Percentiles rank a stretch among this genome's conserved stretches.
These are phyloP conservation scores for Jatropha podagrica DNA, from an alignment of 441 rosid genomes.

Conservation along the genomic window DNA sequence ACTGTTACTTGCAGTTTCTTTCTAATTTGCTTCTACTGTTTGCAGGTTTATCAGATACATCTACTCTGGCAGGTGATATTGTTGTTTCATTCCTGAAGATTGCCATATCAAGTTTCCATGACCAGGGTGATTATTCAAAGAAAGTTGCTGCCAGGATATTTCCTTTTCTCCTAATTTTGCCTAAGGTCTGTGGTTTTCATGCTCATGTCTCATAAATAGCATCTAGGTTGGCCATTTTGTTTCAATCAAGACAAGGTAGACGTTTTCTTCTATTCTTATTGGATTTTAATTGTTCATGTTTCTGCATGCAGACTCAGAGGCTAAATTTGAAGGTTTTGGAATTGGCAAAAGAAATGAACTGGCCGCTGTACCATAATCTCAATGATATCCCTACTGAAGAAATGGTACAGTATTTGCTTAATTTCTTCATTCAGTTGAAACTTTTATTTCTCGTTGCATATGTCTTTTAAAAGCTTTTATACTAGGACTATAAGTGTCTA, in stretches of 20 bases:
- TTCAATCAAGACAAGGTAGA: background rate
- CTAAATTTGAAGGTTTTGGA: conserved; percentile 63
- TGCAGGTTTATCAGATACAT: conserved; percentile 60
- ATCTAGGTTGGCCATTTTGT: background rate
- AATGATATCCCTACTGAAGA: conserved; percentile 38
- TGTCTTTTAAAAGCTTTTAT: conserved; percentile 3
- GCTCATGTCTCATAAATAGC: background rate
- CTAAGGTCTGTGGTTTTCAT: conserved; percentile 47
- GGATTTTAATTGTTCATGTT: conserved; percentile 19
- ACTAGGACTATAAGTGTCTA: background rate
- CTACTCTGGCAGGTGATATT: conserved; percentile 56
- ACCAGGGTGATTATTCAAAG: conserved; percentile 42
- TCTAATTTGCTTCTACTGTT: conserved; percentile 22
- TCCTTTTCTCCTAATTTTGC: conserved; percentile 70
- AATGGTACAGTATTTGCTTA: conserved; percentile 39
- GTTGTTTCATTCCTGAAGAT: conserved; percentile 53
- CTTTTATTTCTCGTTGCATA: background rate
- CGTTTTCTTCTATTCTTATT: conserved; percentile 5
- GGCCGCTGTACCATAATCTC: conserved; percentile 68
- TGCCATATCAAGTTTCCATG: conserved; percentile 48
- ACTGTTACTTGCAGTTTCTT: background rate
- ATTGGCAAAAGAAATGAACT: conserved; percentile 57
- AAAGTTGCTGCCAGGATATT: conserved; percentile 75
- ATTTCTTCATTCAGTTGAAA: background rate
- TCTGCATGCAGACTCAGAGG: conserved; percentile 59